Evolutionary conservation across 129 eudicot species (phyloP).

Genomic region (Gnaphalium uliginosum): DNA sequence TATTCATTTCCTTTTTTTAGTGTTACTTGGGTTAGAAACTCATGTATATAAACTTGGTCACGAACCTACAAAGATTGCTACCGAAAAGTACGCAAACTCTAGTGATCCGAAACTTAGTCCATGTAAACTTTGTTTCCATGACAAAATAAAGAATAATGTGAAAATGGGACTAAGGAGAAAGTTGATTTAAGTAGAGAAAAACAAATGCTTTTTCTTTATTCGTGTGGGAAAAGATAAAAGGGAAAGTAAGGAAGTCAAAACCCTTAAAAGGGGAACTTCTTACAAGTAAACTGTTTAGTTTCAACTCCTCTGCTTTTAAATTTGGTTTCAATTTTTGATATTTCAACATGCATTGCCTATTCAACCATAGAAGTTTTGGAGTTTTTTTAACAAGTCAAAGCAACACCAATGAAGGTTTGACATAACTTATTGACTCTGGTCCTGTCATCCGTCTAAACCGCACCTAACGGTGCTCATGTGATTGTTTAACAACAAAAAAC

Average conservation of each 20-base stretch:
- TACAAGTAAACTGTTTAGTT: constrained; percentile 19
- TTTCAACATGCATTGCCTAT: background rate
- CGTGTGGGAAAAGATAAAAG: constrained; percentile 42
- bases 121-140: background rate
- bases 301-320: constrained; percentile 13
- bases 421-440: background rate
- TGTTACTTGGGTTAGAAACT: background rate
- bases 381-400: constrained; percentile 17
- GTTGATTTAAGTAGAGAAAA: constrained; percentile 6
- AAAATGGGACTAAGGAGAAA: constrained; percentile 28
- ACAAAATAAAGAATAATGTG: constrained; percentile 13
- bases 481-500: too few relatives aligned
- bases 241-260: constrained; percentile 28
- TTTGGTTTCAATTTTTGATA: constrained; percentile 9
- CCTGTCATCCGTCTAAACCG: constrained; percentile 5
- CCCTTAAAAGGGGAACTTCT: constrained; percentile 23
- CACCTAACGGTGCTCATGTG: background rate
- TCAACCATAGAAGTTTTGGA: background rate
- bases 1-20: background rate
- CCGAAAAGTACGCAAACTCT: background rate
- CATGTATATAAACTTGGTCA: background rate
- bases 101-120: background rate
- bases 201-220: constrained; percentile 37
- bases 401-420: background rate
- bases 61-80: background rate